phyloP scores from a whole-genome alignment of 352 stramenopile genomes.

The Lagenidium giganteum region DNA sequence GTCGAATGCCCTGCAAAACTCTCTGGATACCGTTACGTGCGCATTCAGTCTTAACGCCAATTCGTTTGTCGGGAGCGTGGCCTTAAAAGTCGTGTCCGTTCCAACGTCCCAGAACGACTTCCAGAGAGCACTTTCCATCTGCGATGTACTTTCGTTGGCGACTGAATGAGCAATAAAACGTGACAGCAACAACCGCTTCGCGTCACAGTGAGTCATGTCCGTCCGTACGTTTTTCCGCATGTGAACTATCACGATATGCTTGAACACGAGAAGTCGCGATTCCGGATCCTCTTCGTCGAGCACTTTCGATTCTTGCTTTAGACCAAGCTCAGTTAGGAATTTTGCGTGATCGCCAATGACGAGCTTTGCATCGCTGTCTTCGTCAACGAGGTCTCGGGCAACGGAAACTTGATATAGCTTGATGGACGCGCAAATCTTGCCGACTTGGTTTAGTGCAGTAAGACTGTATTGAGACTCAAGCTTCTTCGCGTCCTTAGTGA shows the following conservation, averaged over 20 bases:
- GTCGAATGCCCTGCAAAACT: constrained; percentile 66
- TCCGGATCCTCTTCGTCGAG: not conserved
- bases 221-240: constrained; percentile 23
- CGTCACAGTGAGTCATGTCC: constrained; percentile 36
- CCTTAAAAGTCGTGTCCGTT: constrained; percentile 38
- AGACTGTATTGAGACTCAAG: constrained; percentile 62
- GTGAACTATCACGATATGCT: constrained; percentile 61
- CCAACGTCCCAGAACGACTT: constrained; percentile 38
- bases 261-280: constrained; percentile 28
- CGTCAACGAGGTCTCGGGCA: constrained; percentile 24
- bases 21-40: constrained; percentile 40
- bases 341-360: constrained; percentile 51
- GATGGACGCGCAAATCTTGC: constrained; percentile 76
- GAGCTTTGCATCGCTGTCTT: constrained; percentile 32
- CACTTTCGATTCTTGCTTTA: constrained; percentile 6
- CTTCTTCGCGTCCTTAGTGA: constrained; percentile 54
- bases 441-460: constrained; percentile 61
- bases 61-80: constrained; percentile 32
- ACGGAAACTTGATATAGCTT: constrained; percentile 44
- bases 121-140: constrained; percentile 33
- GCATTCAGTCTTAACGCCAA: constrained; percentile 39
- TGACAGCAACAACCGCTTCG: constrained; percentile 43
- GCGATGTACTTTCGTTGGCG: not conserved
- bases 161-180: constrained; percentile 40
- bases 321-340: constrained; percentile 17